Evolutionary conservation across 2,329 filamentous ascomycete genomes (phyloP).

Genomic region (Pseudogymnoascus sp.): DNA sequence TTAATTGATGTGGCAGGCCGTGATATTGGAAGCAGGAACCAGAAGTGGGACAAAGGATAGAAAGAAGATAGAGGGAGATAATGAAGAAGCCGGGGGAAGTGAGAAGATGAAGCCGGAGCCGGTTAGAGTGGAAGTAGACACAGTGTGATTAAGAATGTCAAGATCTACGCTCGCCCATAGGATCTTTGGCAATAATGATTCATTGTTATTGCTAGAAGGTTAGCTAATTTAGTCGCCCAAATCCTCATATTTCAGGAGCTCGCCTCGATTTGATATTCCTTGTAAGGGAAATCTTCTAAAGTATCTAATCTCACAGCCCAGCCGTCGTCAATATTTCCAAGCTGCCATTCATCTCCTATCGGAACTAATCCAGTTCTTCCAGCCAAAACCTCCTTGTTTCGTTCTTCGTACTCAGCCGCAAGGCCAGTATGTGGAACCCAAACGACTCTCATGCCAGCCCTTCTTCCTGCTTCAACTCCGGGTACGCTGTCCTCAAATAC

Average conservation of each 20-base stretch:
- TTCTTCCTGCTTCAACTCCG: conserved; percentile 80
- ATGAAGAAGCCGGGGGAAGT: background rate
- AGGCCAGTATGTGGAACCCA: conserved; percentile 85
- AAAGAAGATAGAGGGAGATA: background rate
- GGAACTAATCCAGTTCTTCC: conserved; percentile 15
- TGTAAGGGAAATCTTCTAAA: conserved; percentile 33
- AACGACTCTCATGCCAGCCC: conserved; percentile 89
- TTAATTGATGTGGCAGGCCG: background rate
- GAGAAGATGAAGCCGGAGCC: no score
- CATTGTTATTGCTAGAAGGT: no score
- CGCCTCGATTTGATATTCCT: conserved; percentile 23
- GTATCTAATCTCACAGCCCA: conserved; percentile 32
- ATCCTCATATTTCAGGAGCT: conserved; percentile 8
- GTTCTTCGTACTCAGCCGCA: conserved; percentile 64
- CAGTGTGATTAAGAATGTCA: background rate
- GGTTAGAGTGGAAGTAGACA: background rate
- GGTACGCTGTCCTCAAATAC: conserved; percentile 96
- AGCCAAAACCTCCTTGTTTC: conserved; percentile 77
- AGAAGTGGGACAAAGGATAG: background rate
- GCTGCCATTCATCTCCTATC: conserved; percentile 43
- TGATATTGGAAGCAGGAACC: background rate
- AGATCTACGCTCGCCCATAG: no score
- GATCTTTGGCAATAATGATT: no score
- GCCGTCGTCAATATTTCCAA: conserved; percentile 32
- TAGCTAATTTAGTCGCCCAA: background rate